Conservation (phyloP, 2,329 filamentous ascomycete species). For the Diaporthe helianthi region DNA sequence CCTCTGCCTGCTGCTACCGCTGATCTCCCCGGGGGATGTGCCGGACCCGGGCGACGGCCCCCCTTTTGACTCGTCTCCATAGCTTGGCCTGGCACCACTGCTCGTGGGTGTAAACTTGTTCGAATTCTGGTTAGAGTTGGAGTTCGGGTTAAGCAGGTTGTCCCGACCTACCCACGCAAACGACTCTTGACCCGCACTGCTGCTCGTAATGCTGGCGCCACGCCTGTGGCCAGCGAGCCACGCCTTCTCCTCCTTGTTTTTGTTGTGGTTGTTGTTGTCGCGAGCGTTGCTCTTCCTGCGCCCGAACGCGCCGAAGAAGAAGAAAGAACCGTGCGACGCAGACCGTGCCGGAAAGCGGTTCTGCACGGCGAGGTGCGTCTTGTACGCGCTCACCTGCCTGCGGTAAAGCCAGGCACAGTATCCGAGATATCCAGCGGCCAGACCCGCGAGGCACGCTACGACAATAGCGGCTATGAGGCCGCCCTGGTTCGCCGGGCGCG, state of each 20-base stretch:
- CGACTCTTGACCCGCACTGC: constrained; percentile 35
- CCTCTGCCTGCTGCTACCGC: constrained; percentile 37
- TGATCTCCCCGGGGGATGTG: constrained; percentile 37
- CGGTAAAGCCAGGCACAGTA: constrained; percentile 79
- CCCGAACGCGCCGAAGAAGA: constrained; percentile 40
- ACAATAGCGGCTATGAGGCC: constrained; percentile 56
- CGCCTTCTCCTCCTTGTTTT: constrained; percentile 31
- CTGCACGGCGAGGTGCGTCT: constrained; percentile 70
- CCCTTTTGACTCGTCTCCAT: constrained; percentile 27
- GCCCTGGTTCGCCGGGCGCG: constrained; percentile 38
- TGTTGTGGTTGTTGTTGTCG: no score
- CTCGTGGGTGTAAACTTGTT: constrained; percentile 20
- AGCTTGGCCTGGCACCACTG: constrained; percentile 26
- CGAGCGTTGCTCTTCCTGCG: constrained; percentile 36
- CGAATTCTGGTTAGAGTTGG: constrained; percentile 31
- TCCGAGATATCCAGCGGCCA: constrained; percentile 69
- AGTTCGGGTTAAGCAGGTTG: constrained; percentile 37
- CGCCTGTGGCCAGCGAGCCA: constrained; percentile 31
- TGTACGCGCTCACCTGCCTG: constrained; percentile 73
- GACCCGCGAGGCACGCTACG: constrained; percentile 69
- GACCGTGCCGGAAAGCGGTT: constrained; percentile 54
- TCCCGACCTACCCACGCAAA: constrained; percentile 37
- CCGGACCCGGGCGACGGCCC: constrained; percentile 37
- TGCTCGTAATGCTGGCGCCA: constrained; percentile 29
- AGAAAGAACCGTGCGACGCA: constrained; percentile 46